Evolutionary conservation across 169 alveolate genomes (phyloP).

Genomic region (Cryptosporidium bovis): DNA sequence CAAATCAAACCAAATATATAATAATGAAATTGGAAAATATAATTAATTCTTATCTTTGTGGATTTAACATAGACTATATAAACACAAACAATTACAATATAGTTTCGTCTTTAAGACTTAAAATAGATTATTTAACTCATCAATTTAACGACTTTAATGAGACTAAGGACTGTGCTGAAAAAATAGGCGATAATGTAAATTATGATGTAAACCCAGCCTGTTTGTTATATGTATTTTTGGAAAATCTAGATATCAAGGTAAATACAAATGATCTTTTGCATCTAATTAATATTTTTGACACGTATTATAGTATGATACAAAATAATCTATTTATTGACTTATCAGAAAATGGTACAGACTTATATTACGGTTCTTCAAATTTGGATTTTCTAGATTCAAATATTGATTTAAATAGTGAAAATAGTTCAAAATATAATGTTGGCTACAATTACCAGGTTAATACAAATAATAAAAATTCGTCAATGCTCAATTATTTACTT

Average conservation of each 20-base stretch:
- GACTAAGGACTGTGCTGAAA: too few relatives aligned
- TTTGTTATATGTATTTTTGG: conserved; percentile 38
- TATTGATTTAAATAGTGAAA: conserved; percentile 17
- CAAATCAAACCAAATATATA: not conserved
- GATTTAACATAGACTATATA: conserved; percentile 10
- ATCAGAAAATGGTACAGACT: not conserved
- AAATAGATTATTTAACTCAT: conserved; percentile 6
- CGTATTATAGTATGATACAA: conserved; percentile 23
- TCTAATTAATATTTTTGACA: conserved; percentile 27
- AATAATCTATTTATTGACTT: conserved; percentile 25
- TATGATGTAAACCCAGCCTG: not conserved
- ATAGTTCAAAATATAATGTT: conserved; percentile 37
- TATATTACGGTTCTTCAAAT: not conserved
- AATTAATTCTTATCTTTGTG: conserved; percentile 39
- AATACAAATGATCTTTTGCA: conserved; percentile 43
- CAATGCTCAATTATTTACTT: conserved; percentile 5
- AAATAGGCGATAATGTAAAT: not conserved
- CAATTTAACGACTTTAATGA: not conserved
- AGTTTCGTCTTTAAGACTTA: conserved; percentile 49
- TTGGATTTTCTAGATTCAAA: conserved; percentile 14
- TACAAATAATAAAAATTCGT: not conserved
- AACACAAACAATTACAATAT: not conserved
- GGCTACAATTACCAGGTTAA: conserved; percentile 3
- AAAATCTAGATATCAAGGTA: conserved; percentile 20
- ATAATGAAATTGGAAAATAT: conserved; percentile 16